Evolutionary conservation across 2,329 filamentous ascomycete species (phyloP), one percentile per base, ranked within the genome.

Genomic region (Xylaria polymorpha): DNA sequence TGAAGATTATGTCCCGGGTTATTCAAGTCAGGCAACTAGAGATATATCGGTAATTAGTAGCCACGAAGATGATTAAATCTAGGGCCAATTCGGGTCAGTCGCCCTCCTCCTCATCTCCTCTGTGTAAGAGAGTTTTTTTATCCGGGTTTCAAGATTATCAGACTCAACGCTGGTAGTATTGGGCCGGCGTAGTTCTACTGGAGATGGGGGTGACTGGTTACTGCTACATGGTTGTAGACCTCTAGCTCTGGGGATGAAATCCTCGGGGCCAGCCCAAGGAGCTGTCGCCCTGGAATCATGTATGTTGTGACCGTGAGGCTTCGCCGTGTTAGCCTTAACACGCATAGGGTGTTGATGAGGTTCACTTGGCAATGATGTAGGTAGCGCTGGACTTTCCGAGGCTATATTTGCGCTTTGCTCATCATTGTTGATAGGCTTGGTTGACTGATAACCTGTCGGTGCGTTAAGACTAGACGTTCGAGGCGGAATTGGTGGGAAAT

Each of bases 171-270:
- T 22, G 6, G 46, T 15, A 25, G 6, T 20, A 15, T 10, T 6
- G 4, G 20, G 25, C 20, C 46, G 46, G 18, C 4, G 10, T 29
- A 14, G 4, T 6, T 14, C 2, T 20, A 44, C 22, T 3, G 25
- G 48, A 32, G 25, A 15, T 32, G 6, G 1, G 20, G 25, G 22
- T 15, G 9, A 14, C 6, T 43, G 41, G 41, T n/a, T 5, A 15
- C 1, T 18, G 18, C 41, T 14, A 15, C 14, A 10, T 15, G 8
- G 12, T 43, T 14, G 12, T 15, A 74, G 76, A 79, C 77, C 77
- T 78, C 78, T 75, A 79, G 77, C 78, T 18, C 15, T 9, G 20
- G 59, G 48, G 8, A 9, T 32, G 9, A 53, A 53, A 5, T 53
- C 25, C 9, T 32, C n/a, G 10, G 59, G 46, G 1, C 1, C 8